A percentile compares a stretch with the other conserved stretches of the same genome.
These are phyloP conservation scores for Penicillium waksmanii DNA, from an alignment of 495 filamentous ascomycete genomes.

Conservation along the genomic window DNA sequence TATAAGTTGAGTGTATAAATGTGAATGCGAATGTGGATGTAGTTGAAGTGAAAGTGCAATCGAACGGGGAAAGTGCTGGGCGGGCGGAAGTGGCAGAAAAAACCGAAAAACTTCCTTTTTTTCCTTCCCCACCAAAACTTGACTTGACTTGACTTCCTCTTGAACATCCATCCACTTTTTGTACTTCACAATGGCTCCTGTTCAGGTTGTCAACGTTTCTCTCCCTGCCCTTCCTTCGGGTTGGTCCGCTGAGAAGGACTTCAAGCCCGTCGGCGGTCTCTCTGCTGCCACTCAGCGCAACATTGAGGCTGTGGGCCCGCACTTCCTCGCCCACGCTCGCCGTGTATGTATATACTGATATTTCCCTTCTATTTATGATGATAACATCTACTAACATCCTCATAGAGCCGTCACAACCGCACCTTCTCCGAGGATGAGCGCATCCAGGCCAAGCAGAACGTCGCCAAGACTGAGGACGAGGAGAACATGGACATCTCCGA, in stretches of 20 bases:
- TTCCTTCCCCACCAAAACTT: constrained; percentile 14
- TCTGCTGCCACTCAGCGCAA: constrained; percentile 75
- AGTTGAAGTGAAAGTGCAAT: neutral
- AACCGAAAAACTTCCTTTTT: constrained; percentile 31
- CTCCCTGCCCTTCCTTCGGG: constrained; percentile 78
- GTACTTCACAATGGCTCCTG: constrained; percentile 47
- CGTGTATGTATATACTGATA: constrained; percentile 59
- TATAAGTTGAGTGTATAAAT: neutral
- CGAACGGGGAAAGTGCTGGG: constrained; percentile 1
- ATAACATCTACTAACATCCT: constrained; percentile 27
- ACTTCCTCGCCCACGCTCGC: constrained; percentile 96
- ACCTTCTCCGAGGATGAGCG: constrained; percentile 99
- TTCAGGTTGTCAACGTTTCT: constrained; percentile 54
- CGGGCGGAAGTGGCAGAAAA: constrained; percentile 43
- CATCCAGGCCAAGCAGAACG: constrained; percentile 90
- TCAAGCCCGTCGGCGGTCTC: constrained; percentile 74
- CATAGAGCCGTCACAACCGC: constrained; percentile 84
- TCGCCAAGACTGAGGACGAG: constrained; percentile 94
- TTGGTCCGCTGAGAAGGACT: constrained; percentile 89
- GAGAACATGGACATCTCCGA: constrained; percentile 90
- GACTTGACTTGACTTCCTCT: constrained; percentile 9
- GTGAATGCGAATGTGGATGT: no score
- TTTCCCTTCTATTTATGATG: neutral
- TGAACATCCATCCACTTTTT: no score
- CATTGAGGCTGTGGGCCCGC: constrained; percentile 92